Base-by-base conservation (phyloP, 129 eudicot species). In the Erigeron canadensis region DNA sequence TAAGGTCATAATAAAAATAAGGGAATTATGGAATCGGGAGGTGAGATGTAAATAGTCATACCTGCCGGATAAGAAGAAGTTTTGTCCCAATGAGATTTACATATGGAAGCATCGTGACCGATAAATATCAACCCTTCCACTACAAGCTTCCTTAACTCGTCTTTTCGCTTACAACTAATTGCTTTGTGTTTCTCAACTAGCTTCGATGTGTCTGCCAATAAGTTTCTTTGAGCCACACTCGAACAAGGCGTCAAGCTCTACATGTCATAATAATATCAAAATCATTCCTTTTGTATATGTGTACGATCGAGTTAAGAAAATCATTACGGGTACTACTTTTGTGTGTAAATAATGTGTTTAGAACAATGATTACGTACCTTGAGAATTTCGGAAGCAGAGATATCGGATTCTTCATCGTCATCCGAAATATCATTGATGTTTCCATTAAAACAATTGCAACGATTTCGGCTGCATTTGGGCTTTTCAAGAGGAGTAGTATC, bases 61-160 rank as follows among this genome's bases (percentile, higher is more conserved):
- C 97, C 97, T 5, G 97, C 97, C 6, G 91, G 97, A 61, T 79
- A 81, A 0, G 86, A 78, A 2, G 88, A 23, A 40, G 97, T 75
- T 70, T 88, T 91, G 42, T 91, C 97, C 97, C 97, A 91, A 58
- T 84, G 85, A 4, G 97, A 91, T 85, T 80, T 91, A 70, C 97
- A 91, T 37, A 87, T 61, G 10, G 97, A 82, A 58, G 97, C 95
- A 63, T 91, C 77, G 78, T 85, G 84, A 40, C 91, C 95, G 50
- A 82, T 71, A 67, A 68, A 44, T 6, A 78, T 44, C 8, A 91
- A 76, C 2, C 72, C 79, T 18, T 86, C 86, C 22, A 76, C 76
- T 23, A 86, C 86, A 22, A 84, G 51, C 76, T 73, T 86, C 53
- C 75, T 71, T 61, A 91, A 23, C 65, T 91, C 97, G 43, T 80